Conservation (phyloP, 805 yeast genomes). For the Blastobotrys terrestris region DNA sequence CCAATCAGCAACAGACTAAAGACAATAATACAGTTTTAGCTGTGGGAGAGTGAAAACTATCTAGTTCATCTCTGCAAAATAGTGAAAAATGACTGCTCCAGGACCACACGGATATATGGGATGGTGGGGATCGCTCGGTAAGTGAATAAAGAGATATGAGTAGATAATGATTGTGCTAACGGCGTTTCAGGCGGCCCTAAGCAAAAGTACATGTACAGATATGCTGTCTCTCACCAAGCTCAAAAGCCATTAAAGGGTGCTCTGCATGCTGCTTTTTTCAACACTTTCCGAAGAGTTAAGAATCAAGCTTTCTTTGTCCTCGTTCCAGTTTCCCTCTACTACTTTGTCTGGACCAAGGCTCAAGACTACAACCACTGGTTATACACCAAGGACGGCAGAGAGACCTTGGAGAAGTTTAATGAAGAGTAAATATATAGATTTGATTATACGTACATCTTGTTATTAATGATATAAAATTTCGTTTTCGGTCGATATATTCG, state of each 20-base stretch:
- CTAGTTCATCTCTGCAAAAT: not conserved
- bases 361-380: conserved; percentile 85
- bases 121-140: conserved; percentile 93
- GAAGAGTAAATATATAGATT: conserved; percentile 13
- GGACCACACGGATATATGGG: conserved; percentile 80
- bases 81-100: conserved; percentile 54
- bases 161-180: not conserved
- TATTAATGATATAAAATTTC: not conserved
- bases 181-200: conserved; percentile 49
- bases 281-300: conserved; percentile 89
- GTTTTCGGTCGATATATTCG: not conserved
- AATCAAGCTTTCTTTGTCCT: conserved; percentile 73
- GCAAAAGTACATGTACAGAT: conserved; percentile 47
- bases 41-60: not conserved
- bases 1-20: not conserved
- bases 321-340: conserved; percentile 72
- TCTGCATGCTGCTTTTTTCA: conserved; percentile 79
- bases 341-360: conserved; percentile 82
- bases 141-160: conserved; percentile 22
- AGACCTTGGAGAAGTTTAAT: conserved; percentile 67
- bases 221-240: conserved; percentile 90
- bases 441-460: not conserved
- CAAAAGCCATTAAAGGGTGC: conserved; percentile 88
- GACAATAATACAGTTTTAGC: not conserved
- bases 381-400: conserved; percentile 97